Conservation (phyloP, 306 rosid genomes). For the Citrullus colocynthis region DNA sequence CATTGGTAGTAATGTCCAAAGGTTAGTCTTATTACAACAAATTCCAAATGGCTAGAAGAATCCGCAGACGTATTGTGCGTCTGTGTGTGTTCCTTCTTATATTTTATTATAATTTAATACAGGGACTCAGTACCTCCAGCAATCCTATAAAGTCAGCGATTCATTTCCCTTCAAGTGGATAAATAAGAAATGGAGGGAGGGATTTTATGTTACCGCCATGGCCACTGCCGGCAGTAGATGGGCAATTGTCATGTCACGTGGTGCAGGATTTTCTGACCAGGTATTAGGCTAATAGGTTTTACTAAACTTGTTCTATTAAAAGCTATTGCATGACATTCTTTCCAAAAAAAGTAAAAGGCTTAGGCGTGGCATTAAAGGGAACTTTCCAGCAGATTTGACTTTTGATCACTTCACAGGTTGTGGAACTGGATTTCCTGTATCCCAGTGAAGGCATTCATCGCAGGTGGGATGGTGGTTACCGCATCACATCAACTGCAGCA, state of each 20-base stretch:
- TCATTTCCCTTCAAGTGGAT: slow-evolving; percentile 91
- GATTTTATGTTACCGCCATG: slow-evolving; percentile 74
- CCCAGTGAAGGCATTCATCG: slow-evolving; percentile 44
- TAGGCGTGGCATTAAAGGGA: too few species aligned
- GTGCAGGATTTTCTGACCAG: slow-evolving; percentile 76
- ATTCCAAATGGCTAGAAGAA: neutral
- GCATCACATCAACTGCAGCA: slow-evolving; percentile 89
- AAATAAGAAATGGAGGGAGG: slow-evolving; percentile 80
- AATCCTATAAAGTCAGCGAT: slow-evolving; percentile 82
- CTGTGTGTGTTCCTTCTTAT: neutral
- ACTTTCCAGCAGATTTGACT: neutral
- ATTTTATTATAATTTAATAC: slow-evolving; percentile 2
- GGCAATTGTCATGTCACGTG: slow-evolving; percentile 83
- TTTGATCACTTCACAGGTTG: slow-evolving; percentile 20
- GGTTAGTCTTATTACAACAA: slow-evolving; percentile 34
- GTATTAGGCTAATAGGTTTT: slow-evolving; percentile 15
- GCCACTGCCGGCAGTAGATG: slow-evolving; percentile 70
- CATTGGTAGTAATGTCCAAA: slow-evolving; percentile 80
- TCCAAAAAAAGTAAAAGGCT: too few species aligned
- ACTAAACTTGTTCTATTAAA: neutral
- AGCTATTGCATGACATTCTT: neutral
- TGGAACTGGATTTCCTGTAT: slow-evolving; percentile 41
- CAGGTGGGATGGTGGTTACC: slow-evolving; percentile 54
- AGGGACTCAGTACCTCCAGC: slow-evolving; percentile 70
- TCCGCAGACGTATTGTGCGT: neutral